Conservation (phyloP, 2,329 filamentous ascomycete genomes). For the Botrytis porri region DNA sequence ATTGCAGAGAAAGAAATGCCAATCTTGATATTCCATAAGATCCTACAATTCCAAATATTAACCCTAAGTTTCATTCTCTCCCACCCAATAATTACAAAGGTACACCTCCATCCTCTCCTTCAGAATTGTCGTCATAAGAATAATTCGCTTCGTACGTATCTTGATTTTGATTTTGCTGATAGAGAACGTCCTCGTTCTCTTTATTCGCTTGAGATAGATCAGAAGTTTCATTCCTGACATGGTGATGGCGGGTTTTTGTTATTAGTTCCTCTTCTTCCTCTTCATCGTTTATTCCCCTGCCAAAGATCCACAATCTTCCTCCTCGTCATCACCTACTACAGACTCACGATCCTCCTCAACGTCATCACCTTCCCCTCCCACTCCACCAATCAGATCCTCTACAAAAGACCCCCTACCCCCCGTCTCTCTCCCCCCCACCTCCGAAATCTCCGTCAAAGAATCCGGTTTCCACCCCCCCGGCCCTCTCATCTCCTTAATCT, state of each 20-base stretch:
- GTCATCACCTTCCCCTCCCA: too few species aligned
- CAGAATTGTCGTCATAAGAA: background rate
- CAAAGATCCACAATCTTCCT: background rate
- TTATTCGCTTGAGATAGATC: background rate
- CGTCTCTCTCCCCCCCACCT: background rate
- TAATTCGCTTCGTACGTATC: background rate
- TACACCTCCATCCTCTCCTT: background rate
- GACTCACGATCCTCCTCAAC: background rate
- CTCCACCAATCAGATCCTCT: background rate
- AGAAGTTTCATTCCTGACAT: background rate
- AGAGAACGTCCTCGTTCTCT: background rate
- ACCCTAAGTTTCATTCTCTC: background rate
- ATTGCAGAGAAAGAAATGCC: too few species aligned
- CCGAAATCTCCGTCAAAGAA: conserved; percentile 21
- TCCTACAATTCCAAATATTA: too few species aligned
- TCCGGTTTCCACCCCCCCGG: conserved; percentile 14
- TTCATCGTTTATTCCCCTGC: background rate
- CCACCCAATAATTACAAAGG: background rate
- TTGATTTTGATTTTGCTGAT: background rate
- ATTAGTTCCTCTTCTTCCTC: background rate
- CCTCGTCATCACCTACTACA: background rate
- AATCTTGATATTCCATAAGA: too few species aligned
- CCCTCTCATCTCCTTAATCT: conserved; percentile 17
- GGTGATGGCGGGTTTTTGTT: too few species aligned
- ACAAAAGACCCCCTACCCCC: background rate